These are phyloP conservation scores for Ceratobasidium sp. DNA, from an alignment of 1,284 basidiomycete genomes.

Conservation along the genomic window DNA sequence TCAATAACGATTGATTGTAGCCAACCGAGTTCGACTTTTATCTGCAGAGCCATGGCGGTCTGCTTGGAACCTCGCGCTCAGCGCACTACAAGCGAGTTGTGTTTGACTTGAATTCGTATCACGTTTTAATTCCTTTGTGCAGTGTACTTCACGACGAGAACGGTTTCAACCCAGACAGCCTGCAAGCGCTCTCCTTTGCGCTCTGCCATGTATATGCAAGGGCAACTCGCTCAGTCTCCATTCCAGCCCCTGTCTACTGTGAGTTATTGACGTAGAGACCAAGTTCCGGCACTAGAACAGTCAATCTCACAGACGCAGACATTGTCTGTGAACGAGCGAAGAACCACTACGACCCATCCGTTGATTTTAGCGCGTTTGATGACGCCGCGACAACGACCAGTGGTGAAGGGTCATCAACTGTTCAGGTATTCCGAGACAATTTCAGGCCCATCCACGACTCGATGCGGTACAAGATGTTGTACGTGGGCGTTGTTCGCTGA, in stretches of 20 bases:
- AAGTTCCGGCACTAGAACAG: slow-evolving; percentile 14
- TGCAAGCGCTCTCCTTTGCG: slow-evolving; percentile 77
- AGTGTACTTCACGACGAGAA: slow-evolving; percentile 71
- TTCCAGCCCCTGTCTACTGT: slow-evolving; percentile 75
- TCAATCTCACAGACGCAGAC: slow-evolving; percentile 69
- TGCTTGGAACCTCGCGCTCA: slow-evolving; percentile 52
- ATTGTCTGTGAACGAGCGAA: slow-evolving; percentile 84
- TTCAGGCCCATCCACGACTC: slow-evolving; percentile 15
- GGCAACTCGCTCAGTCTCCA: slow-evolving; percentile 69
- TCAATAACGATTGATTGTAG: slow-evolving; percentile 10
- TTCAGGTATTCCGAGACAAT: slow-evolving; percentile 15
- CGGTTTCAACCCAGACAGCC: slow-evolving; percentile 63
- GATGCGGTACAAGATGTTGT: slow-evolving; percentile 43
- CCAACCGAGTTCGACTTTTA: slow-evolving; percentile 80
- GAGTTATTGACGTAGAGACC: slow-evolving; percentile 52
- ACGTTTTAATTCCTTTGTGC: slow-evolving; percentile 66
- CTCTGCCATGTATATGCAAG: slow-evolving; percentile 85
- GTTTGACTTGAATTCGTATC: not conserved
- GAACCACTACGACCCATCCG: slow-evolving; percentile 76
- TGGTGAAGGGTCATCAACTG: slow-evolving; percentile 7
- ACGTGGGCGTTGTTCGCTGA: not conserved
- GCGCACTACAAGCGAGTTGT: slow-evolving; percentile 43
- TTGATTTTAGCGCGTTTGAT: slow-evolving; percentile 46
- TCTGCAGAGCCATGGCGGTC: slow-evolving; percentile 52
- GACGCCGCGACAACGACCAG: slow-evolving; percentile 65